Conservation (phyloP, 2,329 filamentous ascomycete species). For the Colletotrichum chlorophyti region DNA sequence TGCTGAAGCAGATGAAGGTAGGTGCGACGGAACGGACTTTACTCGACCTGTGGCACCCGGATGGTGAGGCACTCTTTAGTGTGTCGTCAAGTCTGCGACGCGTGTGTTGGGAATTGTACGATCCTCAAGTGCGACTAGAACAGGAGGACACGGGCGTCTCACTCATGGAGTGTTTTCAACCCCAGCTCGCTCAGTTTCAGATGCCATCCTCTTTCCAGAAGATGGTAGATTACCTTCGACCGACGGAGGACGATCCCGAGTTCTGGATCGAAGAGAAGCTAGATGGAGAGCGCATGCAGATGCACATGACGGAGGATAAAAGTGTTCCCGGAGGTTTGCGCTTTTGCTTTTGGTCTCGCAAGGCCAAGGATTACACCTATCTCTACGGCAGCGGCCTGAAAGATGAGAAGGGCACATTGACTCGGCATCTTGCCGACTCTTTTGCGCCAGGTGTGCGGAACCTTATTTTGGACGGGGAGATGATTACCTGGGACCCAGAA, state of each 20-base stretch:
- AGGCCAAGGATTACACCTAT: conserved; percentile 95
- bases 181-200: conserved; percentile 92
- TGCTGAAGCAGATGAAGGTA: conserved; percentile 78
- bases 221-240: conserved; percentile 73
- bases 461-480: conserved; percentile 94
- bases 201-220: conserved; percentile 78
- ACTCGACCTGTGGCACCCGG: conserved; percentile 81
- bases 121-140: conserved; percentile 75
- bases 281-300: conserved; percentile 95
- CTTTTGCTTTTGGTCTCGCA: conserved; percentile 93
- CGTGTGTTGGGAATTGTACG: conserved; percentile 92
- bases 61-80: conserved; percentile 81
- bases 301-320: conserved; percentile 84
- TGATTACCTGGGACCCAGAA: conserved; percentile 96
- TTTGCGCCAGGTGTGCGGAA: conserved; percentile 82
- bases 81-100: conserved; percentile 88
- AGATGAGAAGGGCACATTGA: conserved; percentile 79
- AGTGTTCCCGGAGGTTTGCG: conserved; percentile 70
- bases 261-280: conserved; percentile 99
- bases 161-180: conserved; percentile 95
- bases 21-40: conserved; percentile 88
- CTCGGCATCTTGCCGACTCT: conserved; percentile 77
- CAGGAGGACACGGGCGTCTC: conserved; percentile 76
- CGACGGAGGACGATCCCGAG: conserved; percentile 72
- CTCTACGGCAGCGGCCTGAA: conserved; percentile 82